Conservation (phyloP, 768 basidiomycete genomes). For the Myochromella boudieri region DNA sequence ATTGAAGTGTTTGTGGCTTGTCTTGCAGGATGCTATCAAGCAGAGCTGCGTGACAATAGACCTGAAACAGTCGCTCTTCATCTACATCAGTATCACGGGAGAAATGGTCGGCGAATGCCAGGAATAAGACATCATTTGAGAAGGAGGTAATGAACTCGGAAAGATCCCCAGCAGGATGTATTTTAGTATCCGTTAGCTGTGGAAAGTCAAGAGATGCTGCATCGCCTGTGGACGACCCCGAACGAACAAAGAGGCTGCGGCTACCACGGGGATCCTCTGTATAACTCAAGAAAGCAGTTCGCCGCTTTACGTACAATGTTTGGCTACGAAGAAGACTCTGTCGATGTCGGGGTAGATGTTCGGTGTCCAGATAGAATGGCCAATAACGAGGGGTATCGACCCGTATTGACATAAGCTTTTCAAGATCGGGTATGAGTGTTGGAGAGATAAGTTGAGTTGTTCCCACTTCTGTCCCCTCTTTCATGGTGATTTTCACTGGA, state of each 20-base stretch:
- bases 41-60: slow-evolving; percentile 73
- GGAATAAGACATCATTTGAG: slow-evolving; percentile 76
- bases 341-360: slow-evolving; percentile 64
- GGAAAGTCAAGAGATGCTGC: slow-evolving; percentile 87
- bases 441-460: slow-evolving; percentile 85
- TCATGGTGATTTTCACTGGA: slow-evolving; percentile 84
- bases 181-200: slow-evolving; percentile 62
- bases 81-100: slow-evolving; percentile 61
- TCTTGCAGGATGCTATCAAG: slow-evolving; percentile 91
- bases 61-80: slow-evolving; percentile 61
- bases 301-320: slow-evolving; percentile 89
- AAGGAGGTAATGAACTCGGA: slow-evolving; percentile 86
- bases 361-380: slow-evolving; percentile 85
- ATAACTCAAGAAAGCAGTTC: slow-evolving; percentile 91
- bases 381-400: slow-evolving; percentile 96
- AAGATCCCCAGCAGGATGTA: slow-evolving; percentile 71
- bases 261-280: slow-evolving; percentile 93
- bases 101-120: slow-evolving; percentile 80
- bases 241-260: slow-evolving; percentile 85
- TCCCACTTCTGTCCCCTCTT: slow-evolving; percentile 61
- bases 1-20: slow-evolving; percentile 76
- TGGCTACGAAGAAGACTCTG: slow-evolving; percentile 70
- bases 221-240: slow-evolving; percentile 82
- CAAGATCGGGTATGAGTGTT: slow-evolving; percentile 88
- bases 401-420: slow-evolving; percentile 75